A percentile compares a stretch with the other conserved stretches of the same genome.
Conservation (phyloP, 176 grass and related monocot species). For the Juncus effusus region DNA sequence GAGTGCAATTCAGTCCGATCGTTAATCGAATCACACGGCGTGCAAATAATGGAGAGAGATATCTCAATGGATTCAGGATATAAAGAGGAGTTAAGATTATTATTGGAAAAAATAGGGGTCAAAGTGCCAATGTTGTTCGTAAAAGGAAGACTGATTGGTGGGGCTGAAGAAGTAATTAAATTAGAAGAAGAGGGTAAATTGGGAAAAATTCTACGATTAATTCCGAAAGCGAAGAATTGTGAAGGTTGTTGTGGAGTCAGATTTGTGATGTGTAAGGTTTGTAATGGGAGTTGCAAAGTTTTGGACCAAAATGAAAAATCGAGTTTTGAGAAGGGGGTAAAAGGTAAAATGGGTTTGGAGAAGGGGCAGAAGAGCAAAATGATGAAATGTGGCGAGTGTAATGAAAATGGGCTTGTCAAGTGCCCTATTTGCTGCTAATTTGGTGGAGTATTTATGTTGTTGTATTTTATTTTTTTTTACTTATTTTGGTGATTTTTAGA, state of each 20-base stretch:
- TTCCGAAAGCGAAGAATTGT: slow-evolving; percentile 68
- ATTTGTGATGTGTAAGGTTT: slow-evolving; percentile 89
- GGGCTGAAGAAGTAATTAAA: slow-evolving; percentile 57
- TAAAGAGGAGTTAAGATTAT: slow-evolving; percentile 70
- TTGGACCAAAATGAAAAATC: slow-evolving; percentile 33
- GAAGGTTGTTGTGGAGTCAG: slow-evolving; percentile 79
- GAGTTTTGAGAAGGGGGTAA: neutral
- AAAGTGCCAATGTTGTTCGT: slow-evolving; percentile 79
- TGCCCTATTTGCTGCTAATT: slow-evolving; percentile 81
- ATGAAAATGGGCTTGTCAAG: slow-evolving; percentile 90
- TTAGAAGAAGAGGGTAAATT: slow-evolving; percentile 90
- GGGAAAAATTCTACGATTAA: slow-evolving; percentile 47
- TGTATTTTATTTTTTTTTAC: slow-evolving; percentile 2
- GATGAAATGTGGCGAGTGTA: slow-evolving; percentile 62
- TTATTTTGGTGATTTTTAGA: slow-evolving; percentile 16
- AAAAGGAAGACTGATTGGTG: slow-evolving; percentile 58
- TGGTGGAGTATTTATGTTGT: slow-evolving; percentile 7
- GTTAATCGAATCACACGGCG: slow-evolving; percentile 56
- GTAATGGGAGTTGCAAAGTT: slow-evolving; percentile 97
- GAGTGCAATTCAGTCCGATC: slow-evolving; percentile 86
- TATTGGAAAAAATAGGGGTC: slow-evolving; percentile 59
- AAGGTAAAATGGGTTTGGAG: slow-evolving; percentile 7
- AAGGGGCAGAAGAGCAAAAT: slow-evolving; percentile 48
- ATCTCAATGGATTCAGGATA: slow-evolving; percentile 99
- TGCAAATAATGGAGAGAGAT: slow-evolving; percentile 84